A percentile compares a stretch with the other conserved stretches of the same genome.
Conservation (phyloP, 306 rosid genomes). For the Neltuma alba region DNA sequence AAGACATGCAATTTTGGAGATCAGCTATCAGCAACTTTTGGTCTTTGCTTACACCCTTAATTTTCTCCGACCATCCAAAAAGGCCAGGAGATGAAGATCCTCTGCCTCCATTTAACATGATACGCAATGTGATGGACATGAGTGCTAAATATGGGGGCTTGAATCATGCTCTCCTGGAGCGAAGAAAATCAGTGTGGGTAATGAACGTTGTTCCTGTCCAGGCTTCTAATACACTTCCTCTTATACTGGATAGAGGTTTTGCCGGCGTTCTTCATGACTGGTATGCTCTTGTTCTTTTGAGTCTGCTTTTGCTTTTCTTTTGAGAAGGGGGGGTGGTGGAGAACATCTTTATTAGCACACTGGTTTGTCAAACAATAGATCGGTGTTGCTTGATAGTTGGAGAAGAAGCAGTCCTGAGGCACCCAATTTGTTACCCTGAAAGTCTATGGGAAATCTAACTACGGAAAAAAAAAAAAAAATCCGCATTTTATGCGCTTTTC, state of each 20-base stretch:
- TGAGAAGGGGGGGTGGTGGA: background rate
- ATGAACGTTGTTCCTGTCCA: constrained; percentile 84
- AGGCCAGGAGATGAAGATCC: constrained; percentile 97
- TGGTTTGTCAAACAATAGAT: background rate
- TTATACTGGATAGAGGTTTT: constrained; percentile 76
- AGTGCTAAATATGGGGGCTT: constrained; percentile 78
- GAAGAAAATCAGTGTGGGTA: constrained; percentile 82
- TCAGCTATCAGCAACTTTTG: constrained; percentile 69
- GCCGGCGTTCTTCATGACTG: constrained; percentile 89
- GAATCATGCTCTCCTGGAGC: constrained; percentile 77
- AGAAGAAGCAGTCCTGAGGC: constrained; percentile 1
- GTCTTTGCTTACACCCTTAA: constrained; percentile 88
- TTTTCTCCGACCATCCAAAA: constrained; percentile 95
- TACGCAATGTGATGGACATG: constrained; percentile 95
- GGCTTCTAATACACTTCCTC: constrained; percentile 75
- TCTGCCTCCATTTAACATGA: constrained; percentile 84
- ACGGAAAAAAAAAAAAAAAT: constrained; percentile 6
- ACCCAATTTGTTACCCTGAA: constrained; percentile 10
- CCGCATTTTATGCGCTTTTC: background rate
- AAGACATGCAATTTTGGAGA: constrained; percentile 68
- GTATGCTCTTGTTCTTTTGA: constrained; percentile 46
- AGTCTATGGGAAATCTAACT: constrained; percentile 3
- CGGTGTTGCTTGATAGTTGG: background rate
- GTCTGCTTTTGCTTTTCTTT: background rate
- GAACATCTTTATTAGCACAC: background rate